These are phyloP conservation scores for Phytophthora hibernalis DNA, from an alignment of 352 stramenopile genomes.

Conservation along the genomic window DNA sequence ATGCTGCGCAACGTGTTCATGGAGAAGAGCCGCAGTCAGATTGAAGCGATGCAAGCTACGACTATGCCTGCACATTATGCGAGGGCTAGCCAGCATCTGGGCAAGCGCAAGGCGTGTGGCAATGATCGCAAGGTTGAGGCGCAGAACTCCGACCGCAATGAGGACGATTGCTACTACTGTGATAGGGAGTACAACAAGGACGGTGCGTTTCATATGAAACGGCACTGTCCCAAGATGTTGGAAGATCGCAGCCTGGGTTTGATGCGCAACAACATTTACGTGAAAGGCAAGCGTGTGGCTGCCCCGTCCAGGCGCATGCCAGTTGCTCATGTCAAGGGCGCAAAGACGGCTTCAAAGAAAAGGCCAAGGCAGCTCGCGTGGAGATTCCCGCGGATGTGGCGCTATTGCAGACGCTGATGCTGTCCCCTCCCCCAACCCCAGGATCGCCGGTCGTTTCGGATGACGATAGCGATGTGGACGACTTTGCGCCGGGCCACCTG, in stretches of 20 bases:
- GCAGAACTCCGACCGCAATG: not conserved
- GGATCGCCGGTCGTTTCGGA: not conserved
- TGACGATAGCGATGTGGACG: not conserved
- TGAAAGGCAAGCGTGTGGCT: not conserved
- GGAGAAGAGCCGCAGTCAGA: not conserved
- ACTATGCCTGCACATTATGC: not conserved
- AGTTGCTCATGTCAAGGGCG: not conserved
- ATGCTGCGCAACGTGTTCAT: constrained; percentile 14
- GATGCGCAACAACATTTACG: constrained; percentile 7
- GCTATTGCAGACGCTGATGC: not conserved
- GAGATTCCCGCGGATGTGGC: not conserved
- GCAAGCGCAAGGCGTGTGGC: constrained; percentile 3
- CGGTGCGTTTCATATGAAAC: not conserved
- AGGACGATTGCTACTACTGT: constrained; percentile 4
- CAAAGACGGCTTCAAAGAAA: too few species aligned
- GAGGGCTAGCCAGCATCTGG: not conserved
- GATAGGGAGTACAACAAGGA: not conserved
- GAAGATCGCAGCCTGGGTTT: not conserved
- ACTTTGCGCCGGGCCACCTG: not conserved
- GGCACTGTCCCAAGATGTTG: not conserved
- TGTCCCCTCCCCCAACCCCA: not conserved
- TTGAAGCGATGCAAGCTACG: not conserved
- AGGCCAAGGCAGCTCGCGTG: not conserved
- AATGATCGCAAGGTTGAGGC: too few species aligned
- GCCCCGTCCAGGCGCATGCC: not conserved